Evolutionary conservation across 106 monocot genomes (phyloP), one percentile per base, ranked within the genome.

Genomic region (Dendrobium catenatum): DNA sequence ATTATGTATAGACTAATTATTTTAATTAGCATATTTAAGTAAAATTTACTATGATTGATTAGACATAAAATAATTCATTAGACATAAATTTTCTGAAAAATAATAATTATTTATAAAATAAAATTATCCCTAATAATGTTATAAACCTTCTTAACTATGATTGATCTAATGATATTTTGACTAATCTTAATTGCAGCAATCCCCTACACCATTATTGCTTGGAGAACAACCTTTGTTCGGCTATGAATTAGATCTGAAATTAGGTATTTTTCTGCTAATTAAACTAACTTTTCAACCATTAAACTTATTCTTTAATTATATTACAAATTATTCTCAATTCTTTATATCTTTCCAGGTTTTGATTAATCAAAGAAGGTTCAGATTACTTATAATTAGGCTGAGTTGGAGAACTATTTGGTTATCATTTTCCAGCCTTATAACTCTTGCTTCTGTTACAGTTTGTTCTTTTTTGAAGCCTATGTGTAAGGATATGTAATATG

Each of bases 241-340:
- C n/a, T 70, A 70, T 15, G 70, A 70, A 33, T 10, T 70, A 33
- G 70, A 70, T 70, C 70, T 70, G 9, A 70, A 70, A 70, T 70
- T 70, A 70, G 70, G 70, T 70, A 3, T 22, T 22, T 70, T 40
- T 33, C 20, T 70, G 9, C 16, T 11, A 70, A 61, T 22, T 61
- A 61, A 37, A 16, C 15, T 33, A 15, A 33, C 11, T 70, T 70
- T 70, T 70, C 70, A 70, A 33, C 37, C 2, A 70, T 9, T 66
- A 24, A 9, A 24, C 6, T 66, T 58, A 19, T 58, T 58, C 40
- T 37, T 70, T 29, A 37, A 70, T 24, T 9, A 16, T 3, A 70
- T 70, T 17, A 22, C 5, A 51, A 2, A 37, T 70, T 37, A 1
- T 37, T 33, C 15, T 16, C 37, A 70, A 61, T 70, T 37, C 37